Conservation (phyloP, 2,329 filamentous ascomycete species). For the Monosporascus sp. region DNA sequence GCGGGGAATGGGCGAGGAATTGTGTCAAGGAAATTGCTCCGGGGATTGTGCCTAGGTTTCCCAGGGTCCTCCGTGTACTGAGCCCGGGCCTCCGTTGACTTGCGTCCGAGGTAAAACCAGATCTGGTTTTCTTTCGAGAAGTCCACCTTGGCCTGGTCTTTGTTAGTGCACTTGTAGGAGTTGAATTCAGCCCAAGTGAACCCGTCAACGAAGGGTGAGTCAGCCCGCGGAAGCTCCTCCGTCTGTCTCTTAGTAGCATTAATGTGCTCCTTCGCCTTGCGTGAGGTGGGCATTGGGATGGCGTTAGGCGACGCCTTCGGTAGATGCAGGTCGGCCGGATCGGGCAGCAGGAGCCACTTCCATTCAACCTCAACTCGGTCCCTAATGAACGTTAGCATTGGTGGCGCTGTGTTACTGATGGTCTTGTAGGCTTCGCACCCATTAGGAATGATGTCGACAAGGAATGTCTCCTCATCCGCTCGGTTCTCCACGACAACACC, state of each 20-base stretch:
- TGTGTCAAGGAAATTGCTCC: conserved; percentile 68
- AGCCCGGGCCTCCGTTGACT: conserved; percentile 83
- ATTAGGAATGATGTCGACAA: conserved; percentile 79
- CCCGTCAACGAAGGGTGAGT: conserved; percentile 62
- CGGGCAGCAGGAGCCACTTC: conserved; percentile 75
- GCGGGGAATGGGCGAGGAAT: conserved; percentile 46
- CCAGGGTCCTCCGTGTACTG: conserved; percentile 79
- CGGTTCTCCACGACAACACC: conserved; percentile 83
- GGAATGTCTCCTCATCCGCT: conserved; percentile 64
- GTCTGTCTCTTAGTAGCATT: conserved; percentile 58
- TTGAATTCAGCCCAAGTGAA: conserved; percentile 79
- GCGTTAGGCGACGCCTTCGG: conserved; percentile 71
- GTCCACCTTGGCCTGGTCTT: conserved; percentile 63
- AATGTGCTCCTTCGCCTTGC: conserved; percentile 60
- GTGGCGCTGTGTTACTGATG: conserved; percentile 1
- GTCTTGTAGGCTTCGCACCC: conserved; percentile 47
- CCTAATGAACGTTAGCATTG: conserved; percentile 44
- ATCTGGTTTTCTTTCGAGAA: conserved; percentile 67
- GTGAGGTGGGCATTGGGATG: conserved; percentile 61
- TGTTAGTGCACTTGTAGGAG: conserved; percentile 50
- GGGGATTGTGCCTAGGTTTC: conserved; percentile 56
- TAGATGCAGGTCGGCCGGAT: conserved; percentile 63
- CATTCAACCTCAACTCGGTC: conserved; percentile 75
- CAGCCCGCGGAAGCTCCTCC: conserved; percentile 58
- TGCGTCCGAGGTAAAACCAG: conserved; percentile 83